These are phyloP conservation scores for Corymbia calophylla DNA, from an alignment of 441 rosid species.

Conservation along the genomic window DNA sequence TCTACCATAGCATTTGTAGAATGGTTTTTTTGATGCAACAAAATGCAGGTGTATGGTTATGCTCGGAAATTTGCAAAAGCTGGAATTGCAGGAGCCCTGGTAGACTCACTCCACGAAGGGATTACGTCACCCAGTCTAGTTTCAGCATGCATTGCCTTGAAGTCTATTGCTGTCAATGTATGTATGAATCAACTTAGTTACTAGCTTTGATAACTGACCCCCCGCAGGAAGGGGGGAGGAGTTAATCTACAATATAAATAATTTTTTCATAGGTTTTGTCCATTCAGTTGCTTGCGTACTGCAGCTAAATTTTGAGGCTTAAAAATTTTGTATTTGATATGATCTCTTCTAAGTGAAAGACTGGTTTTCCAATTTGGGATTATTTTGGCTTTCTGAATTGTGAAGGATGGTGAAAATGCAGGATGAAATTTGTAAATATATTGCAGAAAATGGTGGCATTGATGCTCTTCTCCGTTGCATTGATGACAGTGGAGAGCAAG, in stretches of 20 bases:
- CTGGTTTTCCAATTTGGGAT: neutral
- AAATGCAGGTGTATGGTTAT: conserved; percentile 82
- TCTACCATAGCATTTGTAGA: neutral
- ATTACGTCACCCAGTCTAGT: conserved; percentile 66
- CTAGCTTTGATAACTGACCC: neutral
- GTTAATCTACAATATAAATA: neutral
- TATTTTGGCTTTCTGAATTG: neutral
- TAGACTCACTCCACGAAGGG: conserved; percentile 58
- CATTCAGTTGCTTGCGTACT: neutral
- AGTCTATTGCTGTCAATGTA: conserved; percentile 84
- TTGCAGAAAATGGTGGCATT: conserved; percentile 86
- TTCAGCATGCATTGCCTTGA: conserved; percentile 76
- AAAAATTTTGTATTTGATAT: neutral
- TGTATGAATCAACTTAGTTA: conserved; percentile 13
- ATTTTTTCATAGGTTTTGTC: neutral
- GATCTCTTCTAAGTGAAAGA: neutral
- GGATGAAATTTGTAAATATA: conserved; percentile 92
- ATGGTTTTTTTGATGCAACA: neutral
- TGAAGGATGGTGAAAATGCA: conserved; percentile 16
- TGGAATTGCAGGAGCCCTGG: conserved; percentile 70
- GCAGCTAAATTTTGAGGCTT: neutral
- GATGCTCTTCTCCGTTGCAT: conserved; percentile 65
- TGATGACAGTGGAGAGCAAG: conserved; percentile 75
- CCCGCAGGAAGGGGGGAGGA: neutral
- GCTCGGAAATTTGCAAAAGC: conserved; percentile 80